These are phyloP conservation scores for Alnus rubra DNA, from an alignment of 306 rosid genomes.

Conservation along the genomic window DNA sequence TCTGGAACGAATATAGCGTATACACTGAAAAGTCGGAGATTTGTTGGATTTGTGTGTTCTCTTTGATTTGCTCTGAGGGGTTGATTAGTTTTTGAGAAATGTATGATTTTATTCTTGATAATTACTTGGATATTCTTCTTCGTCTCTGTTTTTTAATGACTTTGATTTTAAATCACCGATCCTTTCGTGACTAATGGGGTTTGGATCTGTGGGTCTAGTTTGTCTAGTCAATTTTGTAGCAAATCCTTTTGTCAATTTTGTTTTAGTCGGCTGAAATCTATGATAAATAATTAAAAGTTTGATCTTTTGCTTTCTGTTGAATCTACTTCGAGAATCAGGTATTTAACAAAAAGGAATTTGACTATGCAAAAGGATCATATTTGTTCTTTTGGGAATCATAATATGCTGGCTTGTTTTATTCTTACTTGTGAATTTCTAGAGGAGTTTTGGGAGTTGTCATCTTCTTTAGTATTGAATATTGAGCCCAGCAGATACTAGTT, in stretches of 20 bases:
- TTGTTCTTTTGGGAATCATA: neutral
- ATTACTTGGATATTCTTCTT: neutral
- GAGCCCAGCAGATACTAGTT: neutral
- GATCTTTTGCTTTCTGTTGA: neutral
- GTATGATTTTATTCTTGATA: neutral
- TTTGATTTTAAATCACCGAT: neutral
- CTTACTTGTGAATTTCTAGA: neutral
- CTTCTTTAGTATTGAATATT: neutral
- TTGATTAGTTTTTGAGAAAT: neutral
- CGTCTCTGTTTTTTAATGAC: neutral
- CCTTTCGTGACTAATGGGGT: neutral
- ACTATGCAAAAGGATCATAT: neutral
- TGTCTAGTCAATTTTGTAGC: neutral
- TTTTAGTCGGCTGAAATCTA: neutral
- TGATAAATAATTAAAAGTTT: neutral
- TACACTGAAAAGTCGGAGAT: neutral
- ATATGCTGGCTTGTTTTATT: neutral
- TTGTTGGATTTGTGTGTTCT: constrained; percentile 6
- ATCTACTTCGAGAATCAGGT: neutral
- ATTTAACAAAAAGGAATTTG: neutral
- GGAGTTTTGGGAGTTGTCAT: neutral
- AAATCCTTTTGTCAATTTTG: neutral
- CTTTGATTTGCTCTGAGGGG: constrained; percentile 14
- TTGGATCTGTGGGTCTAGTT: neutral
- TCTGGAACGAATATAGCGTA: constrained; percentile 11